A percentile compares a stretch with the other conserved stretches of the same genome.
Conservation (phyloP, 805 yeast genomes). For the Monosporozyma unispora region DNA sequence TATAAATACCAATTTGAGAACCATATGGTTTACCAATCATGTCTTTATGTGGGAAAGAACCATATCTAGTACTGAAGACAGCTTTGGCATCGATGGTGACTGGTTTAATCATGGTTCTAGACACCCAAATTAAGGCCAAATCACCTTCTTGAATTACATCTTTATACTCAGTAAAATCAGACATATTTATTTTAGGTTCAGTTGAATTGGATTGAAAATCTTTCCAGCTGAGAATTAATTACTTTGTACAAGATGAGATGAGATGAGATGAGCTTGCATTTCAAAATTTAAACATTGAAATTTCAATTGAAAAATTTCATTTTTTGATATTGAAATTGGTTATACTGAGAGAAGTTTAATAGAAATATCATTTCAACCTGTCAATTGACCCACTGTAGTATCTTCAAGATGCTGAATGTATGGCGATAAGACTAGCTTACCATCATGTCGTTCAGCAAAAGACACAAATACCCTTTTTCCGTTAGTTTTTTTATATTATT, state of each 20-base stretch:
- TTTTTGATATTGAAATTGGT: background rate
- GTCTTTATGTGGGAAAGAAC: slow-evolving; percentile 72
- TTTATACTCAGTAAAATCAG: slow-evolving; percentile 39
- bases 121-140: slow-evolving; percentile 75
- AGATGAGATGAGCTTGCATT: background rate
- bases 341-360: background rate
- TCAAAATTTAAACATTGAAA: background rate
- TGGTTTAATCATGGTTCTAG: slow-evolving; percentile 74
- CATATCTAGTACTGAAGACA: slow-evolving; percentile 74
- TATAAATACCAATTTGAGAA: slow-evolving; percentile 64
- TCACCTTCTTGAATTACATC: slow-evolving; percentile 76
- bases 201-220: background rate
- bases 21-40: slow-evolving; percentile 84
- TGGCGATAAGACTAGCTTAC: no score
- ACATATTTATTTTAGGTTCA: background rate
- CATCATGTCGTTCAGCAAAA: no score
- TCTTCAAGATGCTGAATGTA: no score
- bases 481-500: background rate
- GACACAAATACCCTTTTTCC: no score
- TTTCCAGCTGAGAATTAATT: no score
- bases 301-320: background rate
- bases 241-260: background rate
- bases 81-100: slow-evolving; percentile 51
- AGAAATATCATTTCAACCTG: no score
- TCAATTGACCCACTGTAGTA: no score